Base-by-base conservation (phyloP, 129 eudicot species). In the Deinandra increscens region DNA sequence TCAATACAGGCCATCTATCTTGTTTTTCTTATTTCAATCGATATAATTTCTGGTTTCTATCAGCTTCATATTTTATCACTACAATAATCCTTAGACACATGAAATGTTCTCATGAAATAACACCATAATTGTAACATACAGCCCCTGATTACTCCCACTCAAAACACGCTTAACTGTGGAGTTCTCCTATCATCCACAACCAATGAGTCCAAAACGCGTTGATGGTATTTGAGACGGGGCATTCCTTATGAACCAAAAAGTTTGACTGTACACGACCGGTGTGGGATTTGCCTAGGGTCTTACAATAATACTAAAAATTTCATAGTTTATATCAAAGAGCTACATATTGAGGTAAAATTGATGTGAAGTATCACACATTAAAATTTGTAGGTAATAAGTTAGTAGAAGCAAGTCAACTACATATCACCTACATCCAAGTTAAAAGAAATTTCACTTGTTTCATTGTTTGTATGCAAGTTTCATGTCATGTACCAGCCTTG, bases 11-110 rank as follows among this genome's bases (percentile, higher is more conserved):
- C n/a, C n/a, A n/a, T n/a, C n/a, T n/a, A n/a, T n/a, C n/a, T n/a
- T n/a, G n/a, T n/a, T n/a, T n/a, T n/a, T n/a, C n/a, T n/a, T n/a
- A n/a, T n/a, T n/a, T n/a, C n/a, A n/a, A n/a, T n/a, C n/a, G n/a
- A n/a, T n/a, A n/a, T n/a, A n/a, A n/a, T n/a, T n/a, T n/a, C n/a
- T n/a, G n/a, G n/a, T n/a, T n/a, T n/a, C n/a, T n/a, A n/a, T n/a
- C n/a, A n/a, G n/a, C 34, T 13, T 23, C 59, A 14, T 66, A 31
- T 66, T n/a, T 46, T 66, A 29, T 66, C 36, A 66, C 43, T 37
- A 49, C 33, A 46, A 49, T 68, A 46, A 46, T 49, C 44, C 4
- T 29, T 15, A 33, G 44, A 17, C 23, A 17, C 26, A 55, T 45
- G 22, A 48, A 5, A 67, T 45, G 45, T 65, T n/a, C 13, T 13